phyloP scores from a whole-genome alignment of 163 green algal genomes.

The Chlamydomonas reinhardtii region DNA sequence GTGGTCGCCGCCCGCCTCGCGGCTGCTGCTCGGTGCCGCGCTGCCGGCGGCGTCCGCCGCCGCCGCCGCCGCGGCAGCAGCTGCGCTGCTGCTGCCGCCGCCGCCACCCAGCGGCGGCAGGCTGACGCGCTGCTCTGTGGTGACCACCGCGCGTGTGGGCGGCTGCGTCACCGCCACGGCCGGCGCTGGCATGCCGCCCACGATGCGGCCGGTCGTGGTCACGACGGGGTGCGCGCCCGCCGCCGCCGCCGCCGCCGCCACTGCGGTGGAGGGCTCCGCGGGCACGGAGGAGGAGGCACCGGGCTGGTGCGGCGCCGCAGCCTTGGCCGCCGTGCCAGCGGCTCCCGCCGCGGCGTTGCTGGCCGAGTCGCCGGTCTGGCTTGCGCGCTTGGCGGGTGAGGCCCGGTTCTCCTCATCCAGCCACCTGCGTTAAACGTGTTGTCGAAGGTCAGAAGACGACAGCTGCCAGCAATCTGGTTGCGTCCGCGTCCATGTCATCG shows the following conservation, averaged over 20 bases:
- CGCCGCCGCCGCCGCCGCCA: not conserved
- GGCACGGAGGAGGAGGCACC: not conserved
- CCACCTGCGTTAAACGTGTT: too few relatives aligned
- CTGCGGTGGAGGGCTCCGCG: not conserved
- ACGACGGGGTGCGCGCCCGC: not conserved
- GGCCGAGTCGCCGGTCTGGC: not conserved
- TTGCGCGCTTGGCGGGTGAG: not conserved
- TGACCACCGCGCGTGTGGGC: not conserved
- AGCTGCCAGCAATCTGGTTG: too few relatives aligned
- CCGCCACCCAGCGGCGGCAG: slow-evolving; percentile 7
- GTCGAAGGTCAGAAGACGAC: too few relatives aligned
- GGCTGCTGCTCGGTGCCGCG: not conserved
- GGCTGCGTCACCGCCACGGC: not conserved
- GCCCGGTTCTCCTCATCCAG: not conserved
- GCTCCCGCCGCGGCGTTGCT: not conserved
- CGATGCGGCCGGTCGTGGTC: not conserved
- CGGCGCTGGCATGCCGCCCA: not conserved
- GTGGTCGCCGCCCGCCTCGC: not conserved
- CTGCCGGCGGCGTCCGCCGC: not conserved
- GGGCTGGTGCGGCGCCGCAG: not conserved
- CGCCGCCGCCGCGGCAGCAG: not conserved
- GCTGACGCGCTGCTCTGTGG: not conserved
- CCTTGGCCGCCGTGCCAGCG: not conserved
- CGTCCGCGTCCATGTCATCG: too few relatives aligned
- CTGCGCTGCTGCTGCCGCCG: too few relatives aligned